Percentiles rank a stretch among this genome's conserved stretches.
These are phyloP conservation scores for Scutellaria galericulata DNA, from an alignment of 257 asterid species.

Conservation along the genomic window DNA sequence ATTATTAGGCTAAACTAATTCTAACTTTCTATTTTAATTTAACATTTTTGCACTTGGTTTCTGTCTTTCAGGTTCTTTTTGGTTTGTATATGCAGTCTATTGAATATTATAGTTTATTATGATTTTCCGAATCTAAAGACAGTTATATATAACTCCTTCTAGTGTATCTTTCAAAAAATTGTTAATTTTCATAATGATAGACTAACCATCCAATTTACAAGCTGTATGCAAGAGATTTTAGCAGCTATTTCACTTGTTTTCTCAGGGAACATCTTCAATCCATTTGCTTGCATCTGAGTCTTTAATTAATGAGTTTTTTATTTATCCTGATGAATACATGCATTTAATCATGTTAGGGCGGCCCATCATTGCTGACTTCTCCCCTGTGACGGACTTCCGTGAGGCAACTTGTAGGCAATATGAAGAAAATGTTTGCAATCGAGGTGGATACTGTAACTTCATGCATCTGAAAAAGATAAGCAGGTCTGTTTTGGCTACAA, in stretches of 20 bases:
- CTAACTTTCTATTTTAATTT: background rate
- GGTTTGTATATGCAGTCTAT: background rate
- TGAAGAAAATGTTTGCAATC: conserved; percentile 87
- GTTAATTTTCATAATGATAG: background rate
- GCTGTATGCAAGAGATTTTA: background rate
- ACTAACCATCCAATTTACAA: background rate
- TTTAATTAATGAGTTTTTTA: background rate
- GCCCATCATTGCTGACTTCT: conserved; percentile 85
- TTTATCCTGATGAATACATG: conserved; percentile 6
- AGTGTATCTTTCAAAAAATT: background rate
- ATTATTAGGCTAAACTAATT: conserved; percentile 4
- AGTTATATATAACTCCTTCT: background rate
- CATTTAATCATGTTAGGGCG: conserved; percentile 54
- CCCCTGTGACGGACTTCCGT: conserved; percentile 93
- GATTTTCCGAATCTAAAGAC: conserved; percentile 1
- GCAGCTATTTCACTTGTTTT: conserved; percentile 1
- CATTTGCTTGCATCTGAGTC: background rate
- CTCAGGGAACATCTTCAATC: background rate
- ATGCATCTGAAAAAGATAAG: conserved; percentile 90
- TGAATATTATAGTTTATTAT: conserved; percentile 2
- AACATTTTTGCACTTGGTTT: background rate
- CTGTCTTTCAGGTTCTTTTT: background rate
- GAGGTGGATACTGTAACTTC: conserved; percentile 95
- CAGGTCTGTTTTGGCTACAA: conserved; percentile 51
- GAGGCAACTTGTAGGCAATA: conserved; percentile 94